phyloP scores from a whole-genome alignment of 768 basidiomycete species.

The Lactarius indigo region DNA sequence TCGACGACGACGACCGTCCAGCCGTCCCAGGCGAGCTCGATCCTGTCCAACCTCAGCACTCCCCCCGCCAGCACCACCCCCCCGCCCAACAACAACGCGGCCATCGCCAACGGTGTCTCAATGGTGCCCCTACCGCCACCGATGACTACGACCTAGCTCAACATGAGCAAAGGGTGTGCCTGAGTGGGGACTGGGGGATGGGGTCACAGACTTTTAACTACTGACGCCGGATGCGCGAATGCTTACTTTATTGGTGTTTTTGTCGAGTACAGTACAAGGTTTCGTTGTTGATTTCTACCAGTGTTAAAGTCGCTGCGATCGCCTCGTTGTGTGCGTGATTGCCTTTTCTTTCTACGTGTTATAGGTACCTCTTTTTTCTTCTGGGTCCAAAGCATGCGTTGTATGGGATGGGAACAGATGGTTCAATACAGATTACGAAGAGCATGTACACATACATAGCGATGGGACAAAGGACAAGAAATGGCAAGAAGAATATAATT shows the following conservation, averaged over 20 bases:
- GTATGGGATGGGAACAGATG: background rate
- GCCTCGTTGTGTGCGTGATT: background rate
- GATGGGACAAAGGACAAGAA: background rate
- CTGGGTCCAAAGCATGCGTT: no score
- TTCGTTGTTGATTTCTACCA: background rate
- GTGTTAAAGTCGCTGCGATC: background rate
- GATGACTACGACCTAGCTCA: background rate
- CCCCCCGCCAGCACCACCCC: background rate
- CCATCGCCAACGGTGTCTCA: conserved; percentile 48
- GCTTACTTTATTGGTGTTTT: background rate
- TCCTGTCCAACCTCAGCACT: conserved; percentile 27
- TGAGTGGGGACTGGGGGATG: background rate
- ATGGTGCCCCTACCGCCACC: conserved; percentile 24
- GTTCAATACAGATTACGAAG: background rate
- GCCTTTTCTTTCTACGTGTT: background rate
- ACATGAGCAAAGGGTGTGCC: background rate
- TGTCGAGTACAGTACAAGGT: background rate
- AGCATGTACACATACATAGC: conserved; percentile 2
- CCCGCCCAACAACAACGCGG: conserved; percentile 1
- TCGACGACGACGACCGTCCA: conserved; percentile 21
- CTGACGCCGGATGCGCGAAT: background rate
- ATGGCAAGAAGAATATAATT: background rate
- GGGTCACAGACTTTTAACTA: background rate
- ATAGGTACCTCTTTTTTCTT: background rate
- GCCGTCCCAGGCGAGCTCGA: conserved; percentile 28